Base-by-base conservation (phyloP, 768 basidiomycete species). In the Pulveroboletus sp. region DNA sequence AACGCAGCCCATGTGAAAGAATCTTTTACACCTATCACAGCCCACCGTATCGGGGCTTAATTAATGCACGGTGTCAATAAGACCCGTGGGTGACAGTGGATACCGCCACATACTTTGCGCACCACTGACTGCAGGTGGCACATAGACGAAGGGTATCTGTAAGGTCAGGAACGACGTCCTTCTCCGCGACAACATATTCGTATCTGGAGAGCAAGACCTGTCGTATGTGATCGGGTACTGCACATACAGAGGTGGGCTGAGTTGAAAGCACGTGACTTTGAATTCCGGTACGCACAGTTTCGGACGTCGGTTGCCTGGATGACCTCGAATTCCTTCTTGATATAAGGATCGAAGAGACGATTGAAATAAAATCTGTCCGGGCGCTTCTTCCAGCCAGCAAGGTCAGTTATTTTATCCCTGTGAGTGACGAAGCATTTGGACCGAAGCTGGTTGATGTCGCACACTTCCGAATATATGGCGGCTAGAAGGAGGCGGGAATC, bases 291-390 rank as follows among this genome's bases (percentile, higher is more conserved):
- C 93, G 64, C 67, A 98, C 95, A 73, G 68, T 99, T 99, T 50
- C 85, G 81, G 54, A 96, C 86, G 60, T 86, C 89, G 36, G 80
- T 79, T 28, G 91, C 81, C 52, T 87, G 85, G 46, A 99, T 85
- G 59, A 97, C 88, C 67, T 98, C 96, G 69, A 95, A 97, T 71
- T 97, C 94, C 69, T 90, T 89, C 75, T 95, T 93, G 71, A 97
- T 91, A 70, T 95, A 97, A 46, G 93, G 93, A 73, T 98, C 95
- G 66, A 95, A 99, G 27, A 97, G 77, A 61, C 89, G 85, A 61
- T 84, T 85, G 77, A 93, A 99, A 76, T 94, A 96, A 77, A 99
- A 99, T 57, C 90, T 82, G 70, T 99, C 95, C 2, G 89, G 86
- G 39, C 85, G 79, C 69, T 89, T 90, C 75, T 93, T 97, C 92